Conservation (phyloP, 176 grass and related monocot species). For the Cocos nucifera region DNA sequence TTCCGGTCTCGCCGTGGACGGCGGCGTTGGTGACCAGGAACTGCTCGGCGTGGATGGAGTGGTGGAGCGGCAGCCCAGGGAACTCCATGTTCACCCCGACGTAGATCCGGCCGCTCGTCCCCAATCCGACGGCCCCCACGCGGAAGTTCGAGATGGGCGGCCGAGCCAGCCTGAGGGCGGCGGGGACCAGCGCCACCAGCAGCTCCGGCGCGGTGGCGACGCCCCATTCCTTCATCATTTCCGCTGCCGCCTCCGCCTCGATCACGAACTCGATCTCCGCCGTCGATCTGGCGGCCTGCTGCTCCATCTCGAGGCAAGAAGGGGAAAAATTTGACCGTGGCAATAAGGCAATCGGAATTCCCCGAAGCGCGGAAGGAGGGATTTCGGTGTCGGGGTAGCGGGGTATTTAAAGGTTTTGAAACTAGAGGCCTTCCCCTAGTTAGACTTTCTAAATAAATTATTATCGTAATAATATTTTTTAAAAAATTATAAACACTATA, state of each 20-base stretch:
- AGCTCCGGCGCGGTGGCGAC: constrained; percentile 58
- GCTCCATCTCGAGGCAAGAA: constrained; percentile 11
- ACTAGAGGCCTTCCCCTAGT: too few species aligned
- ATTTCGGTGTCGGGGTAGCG: constrained; percentile 4
- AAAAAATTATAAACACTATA: too few species aligned
- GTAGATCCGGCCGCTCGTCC: constrained; percentile 65
- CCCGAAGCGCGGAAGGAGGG: constrained; percentile 36
- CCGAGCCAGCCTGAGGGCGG: constrained; percentile 44
- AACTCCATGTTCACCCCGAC: constrained; percentile 91
- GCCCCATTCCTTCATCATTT: constrained; percentile 34
- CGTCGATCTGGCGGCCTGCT: constrained; percentile 22
- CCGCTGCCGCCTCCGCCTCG: constrained; percentile 45
- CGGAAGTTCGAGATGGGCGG: constrained; percentile 59
- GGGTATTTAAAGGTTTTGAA: constrained; percentile 48
- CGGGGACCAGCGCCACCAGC: constrained; percentile 56
- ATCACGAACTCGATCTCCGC: constrained; percentile 60
- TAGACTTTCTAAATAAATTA: too few species aligned
- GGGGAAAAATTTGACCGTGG: too few species aligned
- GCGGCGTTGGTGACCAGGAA: constrained; percentile 78
- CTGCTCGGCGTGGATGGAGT: constrained; percentile 82
- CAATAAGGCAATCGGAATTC: constrained; percentile 13
- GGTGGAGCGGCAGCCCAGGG: constrained; percentile 44
- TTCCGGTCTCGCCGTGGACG: constrained; percentile 50
- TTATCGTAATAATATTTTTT: too few species aligned
- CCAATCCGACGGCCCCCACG: constrained; percentile 81